Evolutionary conservation across 1,284 basidiomycete genomes (phyloP).

Genomic region (Waitea zeae): DNA sequence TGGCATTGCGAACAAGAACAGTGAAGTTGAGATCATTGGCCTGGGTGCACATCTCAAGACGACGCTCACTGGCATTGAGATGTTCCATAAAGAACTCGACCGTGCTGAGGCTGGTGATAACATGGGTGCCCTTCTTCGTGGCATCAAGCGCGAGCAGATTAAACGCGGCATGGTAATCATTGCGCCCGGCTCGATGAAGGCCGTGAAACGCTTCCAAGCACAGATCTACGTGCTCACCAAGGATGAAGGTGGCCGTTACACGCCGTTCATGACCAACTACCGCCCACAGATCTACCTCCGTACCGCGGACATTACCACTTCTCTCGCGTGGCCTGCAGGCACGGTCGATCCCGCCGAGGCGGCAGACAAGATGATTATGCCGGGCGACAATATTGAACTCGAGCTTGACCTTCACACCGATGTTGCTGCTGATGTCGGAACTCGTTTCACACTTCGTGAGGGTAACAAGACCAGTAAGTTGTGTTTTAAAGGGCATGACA

Average conservation of each 20-base stretch:
- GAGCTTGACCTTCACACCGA: constrained; percentile 76
- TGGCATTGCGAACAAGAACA: constrained; percentile 83
- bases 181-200: constrained; percentile 86
- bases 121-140: constrained; percentile 96
- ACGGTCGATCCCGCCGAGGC: constrained; percentile 58
- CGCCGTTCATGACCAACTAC: constrained; percentile 95
- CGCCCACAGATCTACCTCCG: constrained; percentile 93
- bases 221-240: constrained; percentile 89
- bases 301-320: constrained; percentile 87
- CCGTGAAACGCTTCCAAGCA: constrained; percentile 87
- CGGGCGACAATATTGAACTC: constrained; percentile 96
- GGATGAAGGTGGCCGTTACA: constrained; percentile 96
- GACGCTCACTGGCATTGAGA: constrained; percentile 93
- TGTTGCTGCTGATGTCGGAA: constrained; percentile 84
- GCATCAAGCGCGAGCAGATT: constrained; percentile 95
- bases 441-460: constrained; percentile 94
- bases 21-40: constrained; percentile 90
- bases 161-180: constrained; percentile 87
- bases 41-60: constrained; percentile 80
- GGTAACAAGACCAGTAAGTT: constrained; percentile 90
- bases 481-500: constrained; percentile 25
- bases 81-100: constrained; percentile 99
- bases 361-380: constrained; percentile 90
- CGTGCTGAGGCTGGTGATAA: constrained; percentile 98
- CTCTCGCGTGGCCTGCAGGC: constrained; percentile 77